Base-by-base conservation (phyloP, 2,329 filamentous ascomycete genomes). In the Calonectria hawksworthii region DNA sequence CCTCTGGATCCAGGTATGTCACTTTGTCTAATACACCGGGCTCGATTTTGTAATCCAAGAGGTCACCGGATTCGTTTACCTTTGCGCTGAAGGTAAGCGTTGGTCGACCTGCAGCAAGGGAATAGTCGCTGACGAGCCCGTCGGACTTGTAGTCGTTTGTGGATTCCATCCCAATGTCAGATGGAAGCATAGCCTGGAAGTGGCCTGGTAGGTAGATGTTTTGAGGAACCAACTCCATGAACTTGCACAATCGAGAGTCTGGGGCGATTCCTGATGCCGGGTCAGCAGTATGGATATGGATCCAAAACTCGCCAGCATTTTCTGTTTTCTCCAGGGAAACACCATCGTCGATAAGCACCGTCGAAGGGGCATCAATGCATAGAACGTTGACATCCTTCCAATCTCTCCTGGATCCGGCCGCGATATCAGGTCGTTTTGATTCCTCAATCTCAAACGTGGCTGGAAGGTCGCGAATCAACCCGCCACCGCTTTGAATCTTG, bases 201-300 rank as follows among this genome's bases (percentile, higher is more conserved):
- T 91, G 88, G 2, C 92, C 91, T 4, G 90, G 87, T 23, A 93
- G 86, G 76, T 93, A 94, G 56, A 90, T 86, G n/a, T 89, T 92
- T 78, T 91, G 86, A 1, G 89, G 87, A 38, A 92, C 87, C 75
- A 92, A 87, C 73, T 92, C 89, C 59, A 94, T 92, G 80, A 91
- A 91, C 74, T 90, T 87, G 41, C 90, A 89, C 10, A 95, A 83
- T 11, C 87, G 85, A 47, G 92, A 91, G 28, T 91, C 86, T 23
- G 91, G 90, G 26, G 86, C 80, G 76, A 97, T 91, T 73, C 91
- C 90, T 7, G 95, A 94, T 3, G 93, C 93, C 11, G 94, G 94
- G 80, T 97, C 95, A 18, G 95, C 95, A 52, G 94, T 90, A 82
- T 97, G 95, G 38, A 95, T 85, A 80, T 96, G 94, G 36, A 96